Percentiles rank a stretch among this genome's conserved stretches.
Evolutionary conservation across 768 basidiomycete species (phyloP).

Genomic region (Lactarius akahatsu): DNA sequence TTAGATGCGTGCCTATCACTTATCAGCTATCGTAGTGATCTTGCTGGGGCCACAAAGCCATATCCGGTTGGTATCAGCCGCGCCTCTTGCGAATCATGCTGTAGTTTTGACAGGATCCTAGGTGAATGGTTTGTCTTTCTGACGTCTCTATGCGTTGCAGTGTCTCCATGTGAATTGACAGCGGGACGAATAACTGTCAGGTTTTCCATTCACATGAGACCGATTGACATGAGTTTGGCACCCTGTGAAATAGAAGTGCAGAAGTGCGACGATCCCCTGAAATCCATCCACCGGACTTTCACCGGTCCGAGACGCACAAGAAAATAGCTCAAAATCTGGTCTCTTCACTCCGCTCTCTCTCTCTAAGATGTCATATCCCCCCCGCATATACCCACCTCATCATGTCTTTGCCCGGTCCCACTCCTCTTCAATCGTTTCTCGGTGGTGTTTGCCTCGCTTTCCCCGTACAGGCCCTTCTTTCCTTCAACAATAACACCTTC

Average conservation of each 20-base stretch:
- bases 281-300: neutral
- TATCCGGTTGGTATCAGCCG: neutral
- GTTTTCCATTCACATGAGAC: neutral
- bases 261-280: neutral
- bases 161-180: neutral
- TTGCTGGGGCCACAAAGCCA: neutral
- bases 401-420: constrained; percentile 21
- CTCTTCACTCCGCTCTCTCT: neutral
- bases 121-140: neutral
- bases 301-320: neutral
- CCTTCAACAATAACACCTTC: constrained; percentile 56
- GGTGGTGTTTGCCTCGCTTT: constrained; percentile 55
- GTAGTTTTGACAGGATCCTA: neutral
- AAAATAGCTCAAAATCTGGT: neutral
- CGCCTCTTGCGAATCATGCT: no score
- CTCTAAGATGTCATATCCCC: neutral
- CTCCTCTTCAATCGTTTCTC: constrained; percentile 51
- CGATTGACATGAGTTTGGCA: neutral
- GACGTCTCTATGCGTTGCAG: neutral
- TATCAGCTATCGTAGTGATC: neutral
- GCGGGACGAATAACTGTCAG: neutral
- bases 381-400: constrained; percentile 9
- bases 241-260: neutral
- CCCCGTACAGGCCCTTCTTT: constrained; percentile 50
- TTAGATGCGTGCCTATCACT: neutral